Base-by-base conservation (phyloP, 306 rosid genomes). In the Ochetophila trinervis region DNA sequence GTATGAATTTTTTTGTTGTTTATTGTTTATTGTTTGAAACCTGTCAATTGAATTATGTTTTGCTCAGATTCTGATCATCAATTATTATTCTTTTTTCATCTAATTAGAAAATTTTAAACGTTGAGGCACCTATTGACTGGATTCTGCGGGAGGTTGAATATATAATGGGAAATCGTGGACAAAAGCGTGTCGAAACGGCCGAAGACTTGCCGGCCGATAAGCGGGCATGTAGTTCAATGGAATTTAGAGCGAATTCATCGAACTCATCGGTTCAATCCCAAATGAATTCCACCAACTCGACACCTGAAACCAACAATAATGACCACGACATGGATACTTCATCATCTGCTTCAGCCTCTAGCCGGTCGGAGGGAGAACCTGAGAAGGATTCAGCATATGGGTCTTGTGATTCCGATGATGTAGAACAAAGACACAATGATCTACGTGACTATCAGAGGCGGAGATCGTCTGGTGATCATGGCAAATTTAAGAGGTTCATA, bases 261-360 rank as follows among this genome's bases (percentile, higher is more conserved):
- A 88, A 75, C 61, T 72, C 95, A 4, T 83, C 97, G 1, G 68
- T 72, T 67, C 91, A 87, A 80, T 76, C 84, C 16, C 91, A 71
- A 34, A 47, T 79, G 64, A 72, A 77, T 63, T 76, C 88, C 48
- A 62, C 78, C 21, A 73, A 63, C 55, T 79, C 93, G 16, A 55
- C 70, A 24, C 70, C 54, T 37, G 96, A 88, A 78, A 66, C 69
- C 19, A 84, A n/a, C n/a, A n/a, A n/a, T n/a, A n/a, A 76, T 74
- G 97, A 90, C 19, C 81, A 89, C 69, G 96, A 93, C 37, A 84
- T 93, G 96, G 99, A 93, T 42, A 90, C 97, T 67, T 88, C 96
- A 47, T 89, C 96, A 0, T 88, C 96, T 76, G 89, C 90, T 66
- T 91, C 97, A 1, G 91, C 88, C 27, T 86, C 95, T 53, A 87